These are phyloP conservation scores for Harringtonia lauricola DNA, from an alignment of 2,329 filamentous ascomycete species.

Conservation along the genomic window DNA sequence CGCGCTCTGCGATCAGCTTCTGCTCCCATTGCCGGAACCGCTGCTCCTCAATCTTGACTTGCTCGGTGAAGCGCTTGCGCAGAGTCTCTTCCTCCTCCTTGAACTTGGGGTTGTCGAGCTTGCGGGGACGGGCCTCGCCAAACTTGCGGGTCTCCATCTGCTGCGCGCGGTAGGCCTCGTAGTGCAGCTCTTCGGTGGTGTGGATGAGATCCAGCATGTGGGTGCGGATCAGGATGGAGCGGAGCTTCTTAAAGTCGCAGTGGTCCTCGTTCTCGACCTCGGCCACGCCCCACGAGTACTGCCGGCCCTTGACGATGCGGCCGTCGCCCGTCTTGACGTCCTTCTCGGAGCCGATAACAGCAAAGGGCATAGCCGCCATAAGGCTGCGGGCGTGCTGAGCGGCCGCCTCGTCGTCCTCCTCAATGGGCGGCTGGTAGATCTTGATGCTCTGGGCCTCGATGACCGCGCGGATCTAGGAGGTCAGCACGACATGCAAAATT, in stretches of 20 bases:
- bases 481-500: neutral
- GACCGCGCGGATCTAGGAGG: constrained; percentile 64
- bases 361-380: constrained; percentile 96
- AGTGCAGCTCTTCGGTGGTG: constrained; percentile 98
- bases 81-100: constrained; percentile 99
- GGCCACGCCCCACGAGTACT: constrained; percentile 98
- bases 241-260: constrained; percentile 99
- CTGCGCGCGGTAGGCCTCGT: constrained; percentile 96
- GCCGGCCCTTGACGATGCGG: constrained; percentile 95
- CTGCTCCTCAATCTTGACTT: constrained; percentile 99
- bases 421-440: constrained; percentile 95
- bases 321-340: constrained; percentile 94
- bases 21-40: constrained; percentile 99
- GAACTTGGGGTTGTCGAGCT: constrained; percentile 99
- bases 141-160: constrained; percentile 99
- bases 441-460: constrained; percentile 99
- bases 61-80: constrained; percentile 97
- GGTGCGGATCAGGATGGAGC: constrained; percentile 94
- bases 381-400: constrained; percentile 89
- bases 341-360: constrained; percentile 98
- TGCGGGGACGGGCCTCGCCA: constrained; percentile 90
- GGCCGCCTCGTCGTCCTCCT: constrained; percentile 96
- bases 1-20: constrained; percentile 97
- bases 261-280: constrained; percentile 99
- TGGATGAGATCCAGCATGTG: constrained; percentile 99